Base-by-base conservation (phyloP, 1,284 basidiomycete species). In the Sphagnurus paluster region DNA sequence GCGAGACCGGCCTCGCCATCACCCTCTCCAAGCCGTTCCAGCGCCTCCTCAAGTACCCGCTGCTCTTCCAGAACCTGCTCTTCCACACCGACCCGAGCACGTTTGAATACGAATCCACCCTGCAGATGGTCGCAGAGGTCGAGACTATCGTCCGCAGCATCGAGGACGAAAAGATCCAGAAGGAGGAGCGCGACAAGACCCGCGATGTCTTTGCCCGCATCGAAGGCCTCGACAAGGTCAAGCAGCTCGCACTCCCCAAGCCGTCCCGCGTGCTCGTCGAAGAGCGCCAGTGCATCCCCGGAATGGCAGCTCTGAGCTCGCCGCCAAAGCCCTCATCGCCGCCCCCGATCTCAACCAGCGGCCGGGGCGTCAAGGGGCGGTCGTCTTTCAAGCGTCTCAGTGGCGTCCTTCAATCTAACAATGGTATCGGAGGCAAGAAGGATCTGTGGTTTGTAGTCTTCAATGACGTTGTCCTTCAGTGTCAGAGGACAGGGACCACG, bases 21-120 rank as follows among this genome's bases (percentile, higher is more conserved):
- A 93, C 93, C 2, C 74, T 98, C 7, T 95, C 93, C 19, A 98
- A 98, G 68, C 96, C 96, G 1, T 97, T 99, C 71, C 96, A 98
- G 63, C 82, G 96, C 24, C 75, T 99, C 33, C 83, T 98, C 63
- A 98, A 99, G 67, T 97, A 98, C 64, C 96, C 96, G 2, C 79
- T 99, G 13, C 81, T 99, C 32, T 98, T 98, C 71, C 95, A 98
- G 69, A 98, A 98, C 66, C 77, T 98, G n/a, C 80, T 96, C 39
- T 96, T 87, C 70, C 90, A 96, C 66, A 97, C 96, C 7, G 96
- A 98, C 60, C 93, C 96, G 1, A 95, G 93, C 54, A 94, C 94
- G 1, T 93, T 88, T 62, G 96, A 99, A 70, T 99, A 98, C 62
- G 96, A 99, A 63, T 91, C 87, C 58, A 97, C 94, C 3, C 74